Base-by-base conservation (phyloP, 1,284 basidiomycete species). In the Ustilago crameri region DNA sequence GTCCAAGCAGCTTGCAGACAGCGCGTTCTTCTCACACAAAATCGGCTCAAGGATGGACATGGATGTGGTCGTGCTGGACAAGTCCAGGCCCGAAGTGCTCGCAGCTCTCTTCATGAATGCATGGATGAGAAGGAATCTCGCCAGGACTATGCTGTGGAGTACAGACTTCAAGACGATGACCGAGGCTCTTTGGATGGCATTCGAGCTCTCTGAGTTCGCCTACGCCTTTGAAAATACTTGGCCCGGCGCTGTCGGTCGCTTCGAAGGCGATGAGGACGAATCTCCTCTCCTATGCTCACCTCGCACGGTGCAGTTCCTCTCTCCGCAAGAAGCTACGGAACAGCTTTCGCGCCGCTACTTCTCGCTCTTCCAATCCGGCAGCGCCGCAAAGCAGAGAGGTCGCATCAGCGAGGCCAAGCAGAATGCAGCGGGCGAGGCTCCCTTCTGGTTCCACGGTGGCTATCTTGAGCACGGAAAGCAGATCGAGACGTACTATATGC, bases 201-300 rank as follows among this genome's bases (percentile, higher is more conserved):
- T 70, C 30, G 67, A 70, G 50, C 52, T 70, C 1, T 26, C 61
- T 0, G 50, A 70, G 37, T 50, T 70, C 24, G 52, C 32, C 10
- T 64, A 64, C 37, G 67, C 67, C 8, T 70, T 70, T 30, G 67
- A 70, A 23, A 70, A 70, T 53, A 64, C 67, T 1, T 64, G 61
- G 61, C 67, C 67, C 4, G 67, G 67, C 12, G 67, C 67, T 17
- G 57, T 70, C 24, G 67, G 67, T 10, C 42, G 59, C 2, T 64
- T 62, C 27, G 61, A 64, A 1, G 67, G 67, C 27, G 67, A 70
- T 17, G 67, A 70, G 18, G 67, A 70, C 24, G 51, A 60, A 34
- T 64, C 61, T 3, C 67, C 67, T 7, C 38, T 54, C 10, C 53
- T 70, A n/a, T 70, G 67, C 46, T 51, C 55, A 7, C 51, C 61